Percentiles rank a stretch among this genome's conserved stretches.
Evolutionary conservation across 768 basidiomycete genomes (phyloP).

Genomic region (Postia placenta): DNA sequence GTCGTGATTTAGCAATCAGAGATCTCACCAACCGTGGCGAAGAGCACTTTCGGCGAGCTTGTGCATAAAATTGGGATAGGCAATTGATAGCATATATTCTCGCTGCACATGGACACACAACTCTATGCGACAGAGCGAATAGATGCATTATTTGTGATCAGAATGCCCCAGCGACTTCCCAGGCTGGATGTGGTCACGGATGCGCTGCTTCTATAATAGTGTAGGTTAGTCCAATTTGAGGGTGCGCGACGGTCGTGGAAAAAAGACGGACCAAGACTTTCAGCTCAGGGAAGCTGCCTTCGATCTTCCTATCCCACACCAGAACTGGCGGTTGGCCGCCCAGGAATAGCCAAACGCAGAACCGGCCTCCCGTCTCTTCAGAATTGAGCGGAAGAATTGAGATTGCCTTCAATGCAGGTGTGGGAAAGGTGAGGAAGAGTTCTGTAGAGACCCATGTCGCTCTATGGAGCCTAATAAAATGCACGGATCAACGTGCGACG

Average conservation of each 20-base stretch:
- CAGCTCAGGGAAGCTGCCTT: slow-evolving; percentile 90
- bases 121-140: no score
- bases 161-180: slow-evolving; percentile 84
- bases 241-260: not conserved
- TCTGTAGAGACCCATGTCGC: slow-evolving; percentile 95
- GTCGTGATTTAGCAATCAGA: no score
- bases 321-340: slow-evolving; percentile 37
- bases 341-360: slow-evolving; percentile 78
- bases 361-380: slow-evolving; percentile 84
- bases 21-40: no score
- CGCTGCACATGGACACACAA: no score
- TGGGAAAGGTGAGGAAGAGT: slow-evolving; percentile 84
- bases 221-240: not conserved
- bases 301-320: slow-evolving; percentile 87
- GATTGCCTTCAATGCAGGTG: slow-evolving; percentile 62
- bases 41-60: no score
- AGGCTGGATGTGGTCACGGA: slow-evolving; percentile 80
- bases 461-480: slow-evolving; percentile 73
- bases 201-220: slow-evolving; percentile 70
- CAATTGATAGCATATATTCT: no score
- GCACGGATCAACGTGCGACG: not conserved
- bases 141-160: slow-evolving; percentile 42
- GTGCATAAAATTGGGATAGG: no score
- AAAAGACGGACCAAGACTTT: slow-evolving; percentile 66
- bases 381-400: slow-evolving; percentile 68